A percentile compares a stretch with the other conserved stretches of the same genome.
Evolutionary conservation across 495 filamentous ascomycete genomes (phyloP).

Genomic region (Sordaria brevicollis): DNA sequence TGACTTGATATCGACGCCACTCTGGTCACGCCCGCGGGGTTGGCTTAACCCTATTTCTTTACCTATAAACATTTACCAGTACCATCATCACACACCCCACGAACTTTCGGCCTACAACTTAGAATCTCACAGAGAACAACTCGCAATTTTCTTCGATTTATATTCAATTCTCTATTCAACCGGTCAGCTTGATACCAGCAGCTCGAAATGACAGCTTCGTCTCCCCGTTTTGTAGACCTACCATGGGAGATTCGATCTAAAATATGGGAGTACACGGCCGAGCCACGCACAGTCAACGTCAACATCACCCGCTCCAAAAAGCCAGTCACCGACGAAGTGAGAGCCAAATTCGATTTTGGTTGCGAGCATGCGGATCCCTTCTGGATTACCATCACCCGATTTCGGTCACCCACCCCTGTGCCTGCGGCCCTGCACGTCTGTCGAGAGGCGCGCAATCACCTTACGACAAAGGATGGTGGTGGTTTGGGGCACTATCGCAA

Average conservation of each 20-base stretch:
- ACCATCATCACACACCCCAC: too few relatives aligned
- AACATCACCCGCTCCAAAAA: constrained; percentile 1
- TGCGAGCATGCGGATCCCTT: neutral
- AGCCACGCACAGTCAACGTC: constrained; percentile 13
- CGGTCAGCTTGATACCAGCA: too few relatives aligned
- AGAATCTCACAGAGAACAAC: too few relatives aligned
- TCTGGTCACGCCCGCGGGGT: too few relatives aligned
- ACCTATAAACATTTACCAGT: too few relatives aligned
- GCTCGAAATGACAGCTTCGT: constrained; percentile 5
- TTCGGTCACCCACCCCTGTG: constrained; percentile 13
- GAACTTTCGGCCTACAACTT: too few relatives aligned
- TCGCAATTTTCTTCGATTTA: too few relatives aligned
- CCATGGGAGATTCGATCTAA: constrained; percentile 12
- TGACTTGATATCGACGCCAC: too few relatives aligned
- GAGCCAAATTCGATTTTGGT: neutral
- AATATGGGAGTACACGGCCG: constrained; percentile 13
- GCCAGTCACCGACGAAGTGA: neutral
- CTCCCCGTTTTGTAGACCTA: constrained; percentile 10
- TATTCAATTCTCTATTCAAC: too few relatives aligned
- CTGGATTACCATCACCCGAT: neutral
- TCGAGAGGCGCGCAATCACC: constrained; percentile 11
- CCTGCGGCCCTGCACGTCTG: constrained; percentile 14
- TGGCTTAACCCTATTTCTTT: too few relatives aligned
- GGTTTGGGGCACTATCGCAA: constrained; percentile 1
- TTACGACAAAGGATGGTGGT: neutral